A percentile compares a stretch with the other conserved stretches of the same genome.
Conservation (phyloP, 2,329 filamentous ascomycete species). For the Aspergillus caelatus region DNA sequence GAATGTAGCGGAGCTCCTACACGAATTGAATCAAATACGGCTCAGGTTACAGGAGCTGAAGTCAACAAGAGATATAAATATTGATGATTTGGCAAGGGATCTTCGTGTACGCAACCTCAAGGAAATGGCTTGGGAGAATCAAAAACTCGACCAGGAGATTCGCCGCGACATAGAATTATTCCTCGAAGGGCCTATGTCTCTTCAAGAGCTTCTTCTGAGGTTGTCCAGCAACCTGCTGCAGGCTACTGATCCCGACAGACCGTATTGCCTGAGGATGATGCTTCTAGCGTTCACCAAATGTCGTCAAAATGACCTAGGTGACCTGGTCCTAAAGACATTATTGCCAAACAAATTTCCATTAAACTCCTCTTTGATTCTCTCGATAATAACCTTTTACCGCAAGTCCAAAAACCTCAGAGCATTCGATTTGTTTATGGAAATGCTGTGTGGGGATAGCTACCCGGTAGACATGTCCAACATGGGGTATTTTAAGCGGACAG, state of each 20-base stretch:
- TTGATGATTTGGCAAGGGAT: constrained; percentile 36
- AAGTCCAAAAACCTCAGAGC: constrained; percentile 44
- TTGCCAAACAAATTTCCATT: constrained; percentile 42
- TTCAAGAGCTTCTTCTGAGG: constrained; percentile 40
- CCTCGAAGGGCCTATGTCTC: constrained; percentile 31
- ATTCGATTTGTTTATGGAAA: constrained; percentile 44
- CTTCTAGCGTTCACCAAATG: constrained; percentile 42
- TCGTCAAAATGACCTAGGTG: constrained; percentile 43
- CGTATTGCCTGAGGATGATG: constrained; percentile 35
- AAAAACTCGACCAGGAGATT: constrained; percentile 32
- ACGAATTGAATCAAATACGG: constrained; percentile 36
- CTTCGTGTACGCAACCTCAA: constrained; percentile 24
- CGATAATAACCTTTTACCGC: constrained; percentile 41
- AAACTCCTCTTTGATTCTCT: constrained; percentile 38
- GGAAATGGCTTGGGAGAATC: constrained; percentile 20
- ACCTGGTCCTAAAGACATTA: constrained; percentile 41
- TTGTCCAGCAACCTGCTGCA: constrained; percentile 39
- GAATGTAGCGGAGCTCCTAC: constrained; percentile 35
- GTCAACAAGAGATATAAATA: constrained; percentile 24
- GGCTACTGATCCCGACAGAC: constrained; percentile 40
- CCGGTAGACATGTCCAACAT: constrained; percentile 36
- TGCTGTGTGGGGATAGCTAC: constrained; percentile 39
- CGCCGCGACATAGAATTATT: constrained; percentile 33
- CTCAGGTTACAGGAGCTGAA: constrained; percentile 36
- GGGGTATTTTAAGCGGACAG: constrained; percentile 27